phyloP scores from a whole-genome alignment of 495 filamentous ascomycete species.

The Daldinia childiae region DNA sequence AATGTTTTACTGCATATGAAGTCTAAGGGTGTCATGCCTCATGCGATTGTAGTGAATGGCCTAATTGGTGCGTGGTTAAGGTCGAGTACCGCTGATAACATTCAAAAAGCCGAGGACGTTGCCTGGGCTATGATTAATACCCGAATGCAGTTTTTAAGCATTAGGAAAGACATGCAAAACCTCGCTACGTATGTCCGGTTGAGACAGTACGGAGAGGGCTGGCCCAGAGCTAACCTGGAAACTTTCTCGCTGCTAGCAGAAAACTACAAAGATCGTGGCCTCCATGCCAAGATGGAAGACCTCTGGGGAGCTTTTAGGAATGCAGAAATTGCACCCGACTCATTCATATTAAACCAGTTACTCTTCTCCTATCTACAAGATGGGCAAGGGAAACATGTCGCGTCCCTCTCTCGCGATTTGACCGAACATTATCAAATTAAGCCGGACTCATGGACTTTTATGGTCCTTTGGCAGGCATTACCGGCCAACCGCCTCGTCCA shows the following conservation, averaged over 20 bases:
- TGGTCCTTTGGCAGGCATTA: slow-evolving; percentile 69
- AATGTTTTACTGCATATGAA: slow-evolving; percentile 75
- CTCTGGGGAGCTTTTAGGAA: slow-evolving; percentile 65
- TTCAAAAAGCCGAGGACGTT: slow-evolving; percentile 71
- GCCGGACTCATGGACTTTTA: slow-evolving; percentile 75
- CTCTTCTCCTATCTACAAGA: slow-evolving; percentile 68
- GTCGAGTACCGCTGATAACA: slow-evolving; percentile 60
- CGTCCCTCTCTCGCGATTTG: slow-evolving; percentile 63
- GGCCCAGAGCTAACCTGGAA: slow-evolving; percentile 69
- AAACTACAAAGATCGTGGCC: slow-evolving; percentile 70
- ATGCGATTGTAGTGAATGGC: slow-evolving; percentile 77
- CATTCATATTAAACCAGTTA: slow-evolving; percentile 79
- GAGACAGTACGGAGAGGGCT: slow-evolving; percentile 44
- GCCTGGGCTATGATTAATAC: slow-evolving; percentile 81
- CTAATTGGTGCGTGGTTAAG: slow-evolving; percentile 79
- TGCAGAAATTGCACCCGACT: slow-evolving; percentile 70
- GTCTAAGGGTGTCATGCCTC: slow-evolving; percentile 68
- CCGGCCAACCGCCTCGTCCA: slow-evolving; percentile 52
- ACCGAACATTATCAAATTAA: slow-evolving; percentile 51
- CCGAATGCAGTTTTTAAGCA: slow-evolving; percentile 67
- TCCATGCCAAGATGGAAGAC: slow-evolving; percentile 63
- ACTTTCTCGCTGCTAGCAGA: slow-evolving; percentile 80
- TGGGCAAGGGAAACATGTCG: slow-evolving; percentile 60
- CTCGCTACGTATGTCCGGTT: slow-evolving; percentile 46
- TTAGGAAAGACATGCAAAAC: slow-evolving; percentile 49